phyloP scores from a whole-genome alignment of 768 basidiomycete species.

The Podaxis rugospora region DNA sequence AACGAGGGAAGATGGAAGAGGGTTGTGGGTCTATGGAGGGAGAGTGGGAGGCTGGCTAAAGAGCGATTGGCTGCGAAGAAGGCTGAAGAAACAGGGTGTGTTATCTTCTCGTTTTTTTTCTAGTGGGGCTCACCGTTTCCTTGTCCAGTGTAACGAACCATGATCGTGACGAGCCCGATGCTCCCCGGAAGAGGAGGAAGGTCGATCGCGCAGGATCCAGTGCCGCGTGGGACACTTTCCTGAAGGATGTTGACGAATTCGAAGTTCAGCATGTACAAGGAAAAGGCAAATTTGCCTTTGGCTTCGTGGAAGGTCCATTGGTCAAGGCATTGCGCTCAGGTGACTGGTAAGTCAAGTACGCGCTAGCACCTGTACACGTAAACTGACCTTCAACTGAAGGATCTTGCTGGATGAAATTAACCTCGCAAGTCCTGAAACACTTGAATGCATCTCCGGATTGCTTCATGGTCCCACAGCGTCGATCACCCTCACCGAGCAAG shows the following conservation, averaged over 20 bases:
- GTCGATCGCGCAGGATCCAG: slow-evolving; percentile 37
- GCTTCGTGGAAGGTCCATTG: slow-evolving; percentile 95
- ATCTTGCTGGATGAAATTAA: slow-evolving; percentile 96
- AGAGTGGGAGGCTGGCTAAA: slow-evolving; percentile 64
- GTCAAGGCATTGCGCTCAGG: slow-evolving; percentile 84
- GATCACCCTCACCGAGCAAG: slow-evolving; percentile 90
- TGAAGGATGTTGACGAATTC: slow-evolving; percentile 69
- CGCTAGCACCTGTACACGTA: neutral
- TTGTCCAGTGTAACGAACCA: slow-evolving; percentile 11
- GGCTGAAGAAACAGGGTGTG: slow-evolving; percentile 21
- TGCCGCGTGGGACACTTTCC: slow-evolving; percentile 64
- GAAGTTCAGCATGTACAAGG: slow-evolving; percentile 86
- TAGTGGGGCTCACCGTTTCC: neutral
- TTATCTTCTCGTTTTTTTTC: neutral
- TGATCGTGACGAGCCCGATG: slow-evolving; percentile 23
- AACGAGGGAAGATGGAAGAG: slow-evolving; percentile 83
- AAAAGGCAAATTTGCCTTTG: slow-evolving; percentile 88
- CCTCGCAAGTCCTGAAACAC: slow-evolving; percentile 87
- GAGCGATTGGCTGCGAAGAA: slow-evolving; percentile 47
- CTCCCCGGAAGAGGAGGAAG: slow-evolving; percentile 70
- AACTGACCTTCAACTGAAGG: slow-evolving; percentile 39
- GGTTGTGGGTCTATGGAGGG: slow-evolving; percentile 78
- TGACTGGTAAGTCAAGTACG: slow-evolving; percentile 68
- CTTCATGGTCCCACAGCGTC: slow-evolving; percentile 84
- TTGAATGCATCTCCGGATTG: slow-evolving; percentile 88